phyloP scores from a whole-genome alignment of 768 basidiomycete species.

The Pulveroboletus sp. region DNA sequence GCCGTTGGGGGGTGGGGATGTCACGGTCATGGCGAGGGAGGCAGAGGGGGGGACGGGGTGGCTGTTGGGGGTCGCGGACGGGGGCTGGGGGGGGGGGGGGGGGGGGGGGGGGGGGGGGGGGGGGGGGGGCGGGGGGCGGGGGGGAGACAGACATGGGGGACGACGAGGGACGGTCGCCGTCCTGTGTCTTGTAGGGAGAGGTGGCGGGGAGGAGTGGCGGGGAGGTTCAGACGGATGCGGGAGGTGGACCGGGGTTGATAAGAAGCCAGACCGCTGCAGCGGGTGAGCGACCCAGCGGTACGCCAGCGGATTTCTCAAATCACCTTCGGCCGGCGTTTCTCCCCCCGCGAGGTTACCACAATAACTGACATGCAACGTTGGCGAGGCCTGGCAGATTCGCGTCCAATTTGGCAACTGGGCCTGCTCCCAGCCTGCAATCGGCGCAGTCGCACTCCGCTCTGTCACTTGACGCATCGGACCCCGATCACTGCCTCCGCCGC shows the following conservation, averaged over 20 bases:
- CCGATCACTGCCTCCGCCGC: too few species aligned
- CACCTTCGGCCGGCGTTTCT: slow-evolving; percentile 24
- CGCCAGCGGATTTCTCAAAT: slow-evolving; percentile 15
- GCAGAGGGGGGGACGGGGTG: background rate
- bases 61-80: background rate
- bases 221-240: background rate
- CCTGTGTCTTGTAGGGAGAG: too few species aligned
- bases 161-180: too few species aligned
- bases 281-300: slow-evolving; percentile 10
- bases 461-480: too few species aligned
- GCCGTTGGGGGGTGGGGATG: slow-evolving; percentile 18
- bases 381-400: slow-evolving; percentile 22
- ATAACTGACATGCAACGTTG: slow-evolving; percentile 26
- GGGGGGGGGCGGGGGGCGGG: too few species aligned
- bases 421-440: too few species aligned
- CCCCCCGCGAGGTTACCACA: slow-evolving; percentile 17
- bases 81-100: too few species aligned
- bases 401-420: slow-evolving; percentile 10
- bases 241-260: slow-evolving; percentile 8
- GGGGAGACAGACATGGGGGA: slow-evolving; percentile 22
- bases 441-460: too few species aligned
- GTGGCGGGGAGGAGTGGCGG: too few species aligned
- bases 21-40: background rate
- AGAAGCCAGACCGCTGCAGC: slow-evolving; percentile 1
- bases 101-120: too few species aligned